Evolutionary conservation across 2,329 filamentous ascomycete species (phyloP), one percentile per base, ranked within the genome.

Genomic region (Botrytis cinerea): DNA sequence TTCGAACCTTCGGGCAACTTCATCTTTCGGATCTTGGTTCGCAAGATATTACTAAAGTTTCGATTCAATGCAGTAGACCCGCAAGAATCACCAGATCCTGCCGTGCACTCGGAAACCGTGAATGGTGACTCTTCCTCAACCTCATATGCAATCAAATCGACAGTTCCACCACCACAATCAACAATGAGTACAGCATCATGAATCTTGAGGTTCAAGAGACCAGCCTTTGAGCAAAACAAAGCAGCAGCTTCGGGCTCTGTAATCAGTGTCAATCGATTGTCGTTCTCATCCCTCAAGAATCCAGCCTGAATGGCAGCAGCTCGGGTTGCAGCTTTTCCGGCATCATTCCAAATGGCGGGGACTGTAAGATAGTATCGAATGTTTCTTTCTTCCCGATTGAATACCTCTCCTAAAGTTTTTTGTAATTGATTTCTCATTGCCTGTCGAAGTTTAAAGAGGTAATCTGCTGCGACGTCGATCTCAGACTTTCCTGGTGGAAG

Each of bases 311-410:
- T 97, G 77, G 96, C 96, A 38, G 96, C 96, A 25, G 95, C 93
- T 85, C 96, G 91, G 22, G 96, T 98, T 57, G 96, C 96, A 73
- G 96, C 96, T 85, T 99, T 99, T 79, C 95, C 96, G 63, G 96
- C 95, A 85, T 98, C 96, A 83, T 98, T 98, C 96, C 96, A 98
- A 79, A 99, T 98, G 78, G 96, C 96, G 32, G 96, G 96, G n/a
- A 99, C 96, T 3, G 96, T 99, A 79, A 99, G 86, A 83, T 98
- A 98, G 84, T 98, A 98, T 79, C 94, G 90, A 79, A 98, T 99
- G 83, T 98, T 98, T 80, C 95, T 92, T 86, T 98, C 96, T 85
- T 98, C 96, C 83, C 96, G 89, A 84, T 97, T 97, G 84, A 98
- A 99, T 0, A 99, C 96, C 82, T 98, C 96, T 72, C 96, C 96